Conservation (phyloP, 768 basidiomycete genomes). For the Coprinopsis marcescibilis region DNA sequence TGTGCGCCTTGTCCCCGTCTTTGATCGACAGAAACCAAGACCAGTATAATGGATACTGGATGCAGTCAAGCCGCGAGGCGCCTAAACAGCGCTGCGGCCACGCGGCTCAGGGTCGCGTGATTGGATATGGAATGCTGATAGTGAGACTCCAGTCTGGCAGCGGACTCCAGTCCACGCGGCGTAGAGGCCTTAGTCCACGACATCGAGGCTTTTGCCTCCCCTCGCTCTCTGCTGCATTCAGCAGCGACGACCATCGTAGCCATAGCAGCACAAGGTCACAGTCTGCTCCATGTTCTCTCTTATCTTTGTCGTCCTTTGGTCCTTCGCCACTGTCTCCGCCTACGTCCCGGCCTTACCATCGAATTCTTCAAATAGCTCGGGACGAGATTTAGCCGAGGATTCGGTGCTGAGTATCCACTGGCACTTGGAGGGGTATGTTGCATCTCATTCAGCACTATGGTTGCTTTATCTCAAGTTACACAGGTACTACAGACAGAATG, state of each 20-base stretch:
- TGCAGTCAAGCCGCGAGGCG: too few species aligned
- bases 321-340: slow-evolving; percentile 18
- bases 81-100: too few species aligned
- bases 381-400: slow-evolving; percentile 48
- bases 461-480: slow-evolving; percentile 7
- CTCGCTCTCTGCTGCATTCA: not conserved
- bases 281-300: not conserved
- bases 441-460: not conserved
- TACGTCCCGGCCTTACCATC: slow-evolving; percentile 74
- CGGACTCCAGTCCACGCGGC: too few species aligned
- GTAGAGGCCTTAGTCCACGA: too few species aligned
- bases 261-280: not conserved
- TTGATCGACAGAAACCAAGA: too few species aligned
- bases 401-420: slow-evolving; percentile 58
- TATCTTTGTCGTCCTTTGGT: not conserved
- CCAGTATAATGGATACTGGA: too few species aligned
- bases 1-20: too few species aligned
- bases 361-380: slow-evolving; percentile 49
- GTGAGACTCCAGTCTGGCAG: too few species aligned
- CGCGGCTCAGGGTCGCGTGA: too few species aligned
- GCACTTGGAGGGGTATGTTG: slow-evolving; percentile 45
- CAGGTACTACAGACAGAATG: slow-evolving; percentile 47
- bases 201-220: too few species aligned
- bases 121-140: too few species aligned
- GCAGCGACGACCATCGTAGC: not conserved